phyloP scores from a whole-genome alignment of 345 rosid species.

The Citrus unshiu region DNA sequence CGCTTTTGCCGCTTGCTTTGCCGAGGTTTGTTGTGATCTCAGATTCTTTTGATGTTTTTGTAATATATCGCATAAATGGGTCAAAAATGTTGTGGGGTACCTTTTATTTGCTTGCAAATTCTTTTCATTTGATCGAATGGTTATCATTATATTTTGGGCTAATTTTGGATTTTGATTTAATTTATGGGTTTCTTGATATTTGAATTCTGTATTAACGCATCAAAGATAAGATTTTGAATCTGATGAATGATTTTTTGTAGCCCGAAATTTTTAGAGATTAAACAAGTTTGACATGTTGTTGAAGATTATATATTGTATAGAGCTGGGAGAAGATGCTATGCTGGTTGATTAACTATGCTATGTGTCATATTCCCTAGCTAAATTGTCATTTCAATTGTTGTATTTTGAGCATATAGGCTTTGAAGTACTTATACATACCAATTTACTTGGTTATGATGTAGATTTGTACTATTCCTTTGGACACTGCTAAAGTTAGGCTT shows the following conservation, averaged over 20 bases:
- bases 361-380: background rate
- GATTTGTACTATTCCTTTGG: constrained; percentile 96
- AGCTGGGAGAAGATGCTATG: background rate
- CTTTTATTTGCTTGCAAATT: background rate
- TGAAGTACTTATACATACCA: constrained; percentile 4
- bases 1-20: constrained; percentile 95
- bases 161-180: background rate
- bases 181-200: background rate
- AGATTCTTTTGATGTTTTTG: background rate
- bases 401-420: background rate
- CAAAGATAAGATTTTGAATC: background rate
- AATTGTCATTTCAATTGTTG: background rate
- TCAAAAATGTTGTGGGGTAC: background rate
- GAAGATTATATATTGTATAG: background rate
- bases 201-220: background rate
- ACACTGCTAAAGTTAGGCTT: constrained; percentile 98
- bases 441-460: constrained; percentile 25
- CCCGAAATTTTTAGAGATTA: background rate
- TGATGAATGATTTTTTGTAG: background rate
- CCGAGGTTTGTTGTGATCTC: constrained; percentile 54
- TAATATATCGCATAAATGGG: background rate
- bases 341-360: background rate
- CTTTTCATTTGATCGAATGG: background rate
- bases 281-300: background rate
- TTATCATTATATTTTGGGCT: background rate